Evolutionary conservation across 1,139 yeast species (phyloP), one percentile per base, ranked within the genome.

Genomic region (Suhomyces terraborum): DNA sequence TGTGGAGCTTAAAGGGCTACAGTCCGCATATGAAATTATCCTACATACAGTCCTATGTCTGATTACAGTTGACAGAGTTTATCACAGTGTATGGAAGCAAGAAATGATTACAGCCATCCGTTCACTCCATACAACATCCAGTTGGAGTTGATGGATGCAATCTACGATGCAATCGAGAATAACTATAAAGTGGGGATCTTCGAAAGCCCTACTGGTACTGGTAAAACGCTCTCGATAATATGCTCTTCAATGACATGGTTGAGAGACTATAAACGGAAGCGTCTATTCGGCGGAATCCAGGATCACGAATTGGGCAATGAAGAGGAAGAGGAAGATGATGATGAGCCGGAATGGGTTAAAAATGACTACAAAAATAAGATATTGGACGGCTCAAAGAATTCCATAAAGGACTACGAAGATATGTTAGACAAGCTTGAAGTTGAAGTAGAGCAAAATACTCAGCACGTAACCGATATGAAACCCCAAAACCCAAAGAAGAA

Each of bases 161-260:
- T 93, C 16, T 85, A 85, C 55, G 77, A 77, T 19, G 75, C 88
- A 2, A 69, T 91, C 10, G 72, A 75, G 8, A 64, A 67, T 12
- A 69, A 71, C 21, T 80, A 73, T 58, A 87, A 84, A 56, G 69
- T 91, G 2, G 96, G 95, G 0, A 69, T 91, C 6, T 85, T 91
- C 55, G 98, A 91, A 59, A 84, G 95, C 48, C 98, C 98, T 0
- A 91, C 98, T 0, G 98, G 98, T 3, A 87, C 94, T 1, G 98
- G 98, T 4, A 91, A 91, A 62, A 89, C 97, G 0, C 66, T 91
- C 7, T 88, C 96, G 1, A 66, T 91, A 32, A 86, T 91, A 2
- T 93, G 98, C 56, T 80, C 95, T 0, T 70, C 94, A 0, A 75
- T 91, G 80, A 79, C 94, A 0, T 91, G 96, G 96, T 67, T 91